Conservation (phyloP, 2,329 filamentous ascomycete species). For the Fonsecaea pugnacius region DNA sequence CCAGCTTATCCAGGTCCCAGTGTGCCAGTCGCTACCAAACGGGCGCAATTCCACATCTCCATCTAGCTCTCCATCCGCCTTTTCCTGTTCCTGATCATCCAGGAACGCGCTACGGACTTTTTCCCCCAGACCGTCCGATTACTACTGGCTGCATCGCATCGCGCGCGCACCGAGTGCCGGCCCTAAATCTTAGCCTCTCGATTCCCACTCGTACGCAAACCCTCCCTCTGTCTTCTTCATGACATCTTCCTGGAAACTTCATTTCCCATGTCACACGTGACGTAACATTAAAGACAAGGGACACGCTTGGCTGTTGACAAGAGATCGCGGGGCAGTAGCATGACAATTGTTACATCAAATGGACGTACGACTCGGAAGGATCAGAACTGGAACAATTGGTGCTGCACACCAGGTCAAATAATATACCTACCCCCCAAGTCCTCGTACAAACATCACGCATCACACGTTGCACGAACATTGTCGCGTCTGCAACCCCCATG, state of each 20-base stretch:
- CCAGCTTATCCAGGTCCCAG: not conserved
- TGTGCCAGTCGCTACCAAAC: not conserved
- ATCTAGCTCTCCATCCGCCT: conserved; percentile 13
- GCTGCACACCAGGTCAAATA: not conserved
- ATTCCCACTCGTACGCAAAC: not conserved
- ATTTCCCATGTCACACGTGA: conserved; percentile 2
- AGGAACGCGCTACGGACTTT: conserved; percentile 21
- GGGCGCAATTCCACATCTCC: not conserved
- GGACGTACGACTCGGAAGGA: not conserved
- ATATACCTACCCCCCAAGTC: not conserved
- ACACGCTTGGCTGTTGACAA: not conserved
- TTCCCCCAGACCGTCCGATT: not conserved
- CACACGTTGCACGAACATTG: not conserved
- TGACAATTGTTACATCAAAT: not conserved
- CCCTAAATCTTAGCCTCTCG: not conserved
- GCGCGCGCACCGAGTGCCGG: conserved; percentile 9
- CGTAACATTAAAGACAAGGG: not conserved
- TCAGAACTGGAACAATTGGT: conserved; percentile 19
- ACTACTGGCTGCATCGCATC: not conserved
- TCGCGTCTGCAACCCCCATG: not conserved
- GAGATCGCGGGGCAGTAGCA: not conserved
- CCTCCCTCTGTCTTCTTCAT: not conserved
- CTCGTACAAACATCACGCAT: not conserved
- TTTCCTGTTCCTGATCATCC: conserved; percentile 21
- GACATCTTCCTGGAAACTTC: not conserved